Evolutionary conservation across 345 rosid genomes (phyloP), one percentile per base, ranked within the genome.

Genomic region (Rhodamnia rubescens): DNA sequence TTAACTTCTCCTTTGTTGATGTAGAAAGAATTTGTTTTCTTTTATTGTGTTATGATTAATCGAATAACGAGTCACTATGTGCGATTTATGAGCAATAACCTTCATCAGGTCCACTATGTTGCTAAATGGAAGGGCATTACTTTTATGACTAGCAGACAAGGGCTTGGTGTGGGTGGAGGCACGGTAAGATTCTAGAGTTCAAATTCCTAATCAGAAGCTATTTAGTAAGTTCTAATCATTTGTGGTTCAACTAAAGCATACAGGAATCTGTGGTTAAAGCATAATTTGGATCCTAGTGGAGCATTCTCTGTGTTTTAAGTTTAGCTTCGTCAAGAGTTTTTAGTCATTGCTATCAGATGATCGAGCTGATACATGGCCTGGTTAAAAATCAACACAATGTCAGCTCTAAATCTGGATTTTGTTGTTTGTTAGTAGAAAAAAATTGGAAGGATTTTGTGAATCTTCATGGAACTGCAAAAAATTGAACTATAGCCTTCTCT

Each of bases 101-200:
- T 84, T 42, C 81, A 86, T 83, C 85, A 97, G 99, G 94, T 97
- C 87, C 99, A 97, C 89, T 97, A 94, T 88, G 99, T 95, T 89
- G 98, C 99, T 13, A 95, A 94, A 92, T 97, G 99, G 99, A 97
- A 89, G 87, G 96, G 95, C 85, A 89, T 97, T 82, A 97, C 98
- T 36, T 97, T 97, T 90, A 97, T 97, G 99, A 97, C 99, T 21
- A 97, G 98, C 87, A 92, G 99, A 82, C 98, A 97, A 89, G 99
- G 99, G 84, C 91, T 94, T 14, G 98, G 99, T 8, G 97, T 97
- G 85, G 98, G 98, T 59, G 99, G 99, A 82, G 99, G 99, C 87
- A 97, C 99, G 88, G 99, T 97, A 86, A 53, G 95, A 82, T 47
- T 12, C 6, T n/a, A 81, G 9, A 22, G 22, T n/a, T 22, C 42